Evolutionary conservation across 2,329 filamentous ascomycete species (phyloP).

Genomic region (Aspergillus bombycis): DNA sequence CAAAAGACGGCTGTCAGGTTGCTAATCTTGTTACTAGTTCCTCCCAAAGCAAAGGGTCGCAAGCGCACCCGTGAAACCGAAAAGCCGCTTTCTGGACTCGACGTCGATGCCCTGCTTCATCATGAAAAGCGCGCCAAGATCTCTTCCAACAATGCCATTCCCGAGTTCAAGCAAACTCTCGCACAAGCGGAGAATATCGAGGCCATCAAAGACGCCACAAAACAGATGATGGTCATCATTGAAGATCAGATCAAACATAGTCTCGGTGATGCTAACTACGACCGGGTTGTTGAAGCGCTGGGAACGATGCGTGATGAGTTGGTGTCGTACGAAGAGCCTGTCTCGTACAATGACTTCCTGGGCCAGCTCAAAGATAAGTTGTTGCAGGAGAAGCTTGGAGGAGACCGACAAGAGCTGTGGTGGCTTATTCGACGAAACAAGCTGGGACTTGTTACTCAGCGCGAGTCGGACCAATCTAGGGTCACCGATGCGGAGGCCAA

Average conservation of each 20-base stretch:
- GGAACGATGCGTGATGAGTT: constrained; percentile 78
- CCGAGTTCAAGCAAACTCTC: constrained; percentile 85
- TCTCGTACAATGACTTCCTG: constrained; percentile 75
- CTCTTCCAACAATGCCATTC: constrained; percentile 74
- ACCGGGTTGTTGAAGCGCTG: constrained; percentile 73
- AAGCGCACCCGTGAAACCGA: constrained; percentile 68
- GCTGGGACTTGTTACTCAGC: constrained; percentile 73
- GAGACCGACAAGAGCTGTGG: constrained; percentile 83
- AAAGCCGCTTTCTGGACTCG: constrained; percentile 86
- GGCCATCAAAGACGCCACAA: constrained; percentile 67
- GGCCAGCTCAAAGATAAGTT: constrained; percentile 72
- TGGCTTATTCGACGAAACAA: constrained; percentile 67
- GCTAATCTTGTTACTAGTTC: constrained; percentile 59
- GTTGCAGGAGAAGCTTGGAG: constrained; percentile 69
- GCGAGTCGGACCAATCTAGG: constrained; percentile 64
- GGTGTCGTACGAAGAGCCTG: constrained; percentile 73
- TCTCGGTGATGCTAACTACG: constrained; percentile 75
- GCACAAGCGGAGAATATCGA: constrained; percentile 61
- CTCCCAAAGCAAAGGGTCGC: constrained; percentile 75
- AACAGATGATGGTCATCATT: constrained; percentile 75
- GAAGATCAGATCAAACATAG: constrained; percentile 70
- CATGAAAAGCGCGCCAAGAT: constrained; percentile 58
- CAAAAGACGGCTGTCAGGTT: constrained; percentile 11
- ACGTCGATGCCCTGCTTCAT: constrained; percentile 79
- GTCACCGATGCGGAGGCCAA: constrained; percentile 73